Evolutionary conservation across 225 moss, liverwort and hornwort species (phyloP), one percentile per base, ranked within the genome.

Genomic region (Physcomitrium patens): DNA sequence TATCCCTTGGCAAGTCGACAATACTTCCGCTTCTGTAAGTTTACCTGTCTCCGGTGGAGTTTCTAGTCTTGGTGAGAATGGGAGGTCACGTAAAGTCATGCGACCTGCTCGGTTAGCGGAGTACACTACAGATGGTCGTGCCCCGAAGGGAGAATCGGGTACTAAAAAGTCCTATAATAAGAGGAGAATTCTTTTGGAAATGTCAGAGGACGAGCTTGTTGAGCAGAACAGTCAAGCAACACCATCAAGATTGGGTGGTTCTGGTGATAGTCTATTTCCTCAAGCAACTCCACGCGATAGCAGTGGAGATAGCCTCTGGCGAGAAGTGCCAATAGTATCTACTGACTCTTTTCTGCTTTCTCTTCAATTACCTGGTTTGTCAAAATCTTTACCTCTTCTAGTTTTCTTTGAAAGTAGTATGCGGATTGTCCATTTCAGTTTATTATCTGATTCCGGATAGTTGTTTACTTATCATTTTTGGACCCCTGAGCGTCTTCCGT

Each of bases 241-340:
- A 45, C 86, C 82, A 47, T 65, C 48, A 77, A 79, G 65, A 79
- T 73, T 64, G 76, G 77, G 60, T 78, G 81, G 77, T 72, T 60
- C 77, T 53, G 80, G 70, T 52, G 70, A 76, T 72, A 77, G 20
- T 27, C 75, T 76, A 50, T 72, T 75, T 44, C 69, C 82, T 72
- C 60, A 65, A 69, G 6, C 31, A 61, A 46, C 74, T 73, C 17
- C 71, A 23, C 64, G 77, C 68, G 78, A 61, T 64, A 71, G 67
- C 73, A 72, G 57, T 51, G 79, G 82, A 65, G 85, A 91, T 45
- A 80, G 78, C 78, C 76, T 89, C 46, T 96, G 93, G 96, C 89
- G 82, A 73, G 96, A 96, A 69, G 96, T 94, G 18, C 96, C 96
- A 57, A 86, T 92, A 45, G 87, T 90, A 63, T 84, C 76, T 65